Evolutionary conservation across 176 grass and related monocot genomes (phyloP).

Genomic region (Bonia amplexicaulis): DNA sequence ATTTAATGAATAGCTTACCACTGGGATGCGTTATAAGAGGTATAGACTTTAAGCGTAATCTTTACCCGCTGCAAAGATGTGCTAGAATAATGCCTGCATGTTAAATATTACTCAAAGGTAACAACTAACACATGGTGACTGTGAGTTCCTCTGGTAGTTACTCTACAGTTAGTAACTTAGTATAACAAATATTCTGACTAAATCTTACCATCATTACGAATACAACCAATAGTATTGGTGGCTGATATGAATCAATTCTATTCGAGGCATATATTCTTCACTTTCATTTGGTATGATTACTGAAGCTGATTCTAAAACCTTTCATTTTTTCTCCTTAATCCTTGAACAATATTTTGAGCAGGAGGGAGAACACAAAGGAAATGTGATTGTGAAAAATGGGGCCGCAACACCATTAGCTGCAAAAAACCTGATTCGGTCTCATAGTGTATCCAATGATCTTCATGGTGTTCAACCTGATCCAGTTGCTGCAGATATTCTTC

Average conservation of each 20-base stretch:
- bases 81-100: slow-evolving; percentile 1
- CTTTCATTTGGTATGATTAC: slow-evolving; percentile 5
- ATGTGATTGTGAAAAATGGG: slow-evolving; percentile 58
- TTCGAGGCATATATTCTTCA: background rate
- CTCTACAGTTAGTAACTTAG: background rate
- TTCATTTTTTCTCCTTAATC: background rate
- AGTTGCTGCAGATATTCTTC: slow-evolving; percentile 94
- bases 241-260: slow-evolving; percentile 15
- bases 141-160: background rate
- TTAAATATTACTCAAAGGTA: slow-evolving; percentile 10
- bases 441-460: slow-evolving; percentile 89
- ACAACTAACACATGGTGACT: background rate
- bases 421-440: slow-evolving; percentile 67
- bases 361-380: slow-evolving; percentile 57
- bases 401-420: slow-evolving; percentile 48
- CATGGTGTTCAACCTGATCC: slow-evolving; percentile 87
- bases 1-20: background rate
- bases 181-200: background rate
- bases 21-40: slow-evolving; percentile 9
- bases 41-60: background rate
- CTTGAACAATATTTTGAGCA: slow-evolving; percentile 32
- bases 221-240: slow-evolving; percentile 2
- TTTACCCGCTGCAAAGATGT: slow-evolving; percentile 16
- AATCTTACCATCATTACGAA: background rate
- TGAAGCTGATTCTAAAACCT: background rate